Evolutionary conservation across 2,329 filamentous ascomycete species (phyloP).

Genomic region (Fusarium sublunatum): DNA sequence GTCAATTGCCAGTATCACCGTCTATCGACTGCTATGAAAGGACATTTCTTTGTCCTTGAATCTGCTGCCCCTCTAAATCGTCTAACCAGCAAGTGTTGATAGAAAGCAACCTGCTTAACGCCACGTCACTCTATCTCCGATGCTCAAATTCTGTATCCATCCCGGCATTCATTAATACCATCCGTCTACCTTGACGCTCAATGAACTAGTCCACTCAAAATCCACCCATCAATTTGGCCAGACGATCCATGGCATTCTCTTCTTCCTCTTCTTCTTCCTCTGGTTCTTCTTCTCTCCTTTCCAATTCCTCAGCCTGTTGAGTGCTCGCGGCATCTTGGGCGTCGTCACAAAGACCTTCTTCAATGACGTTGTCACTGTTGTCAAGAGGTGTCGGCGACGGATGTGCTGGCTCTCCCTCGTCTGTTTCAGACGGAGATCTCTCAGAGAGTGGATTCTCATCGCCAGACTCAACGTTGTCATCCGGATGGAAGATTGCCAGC

Average conservation of each 20-base stretch:
- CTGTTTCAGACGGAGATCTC: neutral
- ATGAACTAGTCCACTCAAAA: constrained; percentile 7
- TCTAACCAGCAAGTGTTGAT: neutral
- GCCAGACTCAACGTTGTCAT: constrained; percentile 6
- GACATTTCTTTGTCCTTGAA: constrained; percentile 1
- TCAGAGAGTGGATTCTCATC: neutral
- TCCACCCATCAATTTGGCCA: constrained; percentile 26
- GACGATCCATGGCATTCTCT: constrained; percentile 39
- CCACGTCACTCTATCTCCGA: neutral
- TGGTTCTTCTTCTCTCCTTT: neutral
- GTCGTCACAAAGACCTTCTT: neutral
- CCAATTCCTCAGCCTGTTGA: constrained; percentile 2
- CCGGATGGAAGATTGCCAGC: constrained; percentile 28
- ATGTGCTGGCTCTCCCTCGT: constrained; percentile 2
- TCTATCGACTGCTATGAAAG: neutral
- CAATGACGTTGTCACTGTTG: neutral
- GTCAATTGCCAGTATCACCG: neutral
- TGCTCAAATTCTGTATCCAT: neutral
- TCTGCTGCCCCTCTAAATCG: neutral
- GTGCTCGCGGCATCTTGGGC: neutral
- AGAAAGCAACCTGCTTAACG: neutral
- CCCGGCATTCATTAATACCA: neutral
- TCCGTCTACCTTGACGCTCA: neutral
- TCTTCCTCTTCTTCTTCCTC: constrained; percentile 12
- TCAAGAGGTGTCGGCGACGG: neutral